Evolutionary conservation across 2,329 filamentous ascomycete species (phyloP).

Genomic region (Colletotrichum salicis): DNA sequence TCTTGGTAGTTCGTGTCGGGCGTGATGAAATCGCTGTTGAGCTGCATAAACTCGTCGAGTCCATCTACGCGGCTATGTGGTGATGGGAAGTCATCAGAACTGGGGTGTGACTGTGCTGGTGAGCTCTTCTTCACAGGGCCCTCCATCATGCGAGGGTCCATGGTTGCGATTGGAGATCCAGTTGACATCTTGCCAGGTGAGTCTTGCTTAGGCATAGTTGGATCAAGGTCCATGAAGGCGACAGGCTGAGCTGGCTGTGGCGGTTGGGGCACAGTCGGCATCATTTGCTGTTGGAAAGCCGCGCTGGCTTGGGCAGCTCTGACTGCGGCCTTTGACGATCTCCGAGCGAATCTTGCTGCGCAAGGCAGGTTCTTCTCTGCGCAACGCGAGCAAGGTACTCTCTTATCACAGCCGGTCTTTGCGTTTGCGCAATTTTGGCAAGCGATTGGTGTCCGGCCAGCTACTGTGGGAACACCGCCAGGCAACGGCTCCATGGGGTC

Average conservation of each 20-base stretch:
- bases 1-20: slow-evolving; percentile 55
- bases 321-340: slow-evolving; percentile 59
- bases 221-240: slow-evolving; percentile 51
- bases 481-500: slow-evolving; percentile 57
- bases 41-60: slow-evolving; percentile 56
- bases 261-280: slow-evolving; percentile 33
- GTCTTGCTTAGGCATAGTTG: slow-evolving; percentile 40
- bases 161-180: slow-evolving; percentile 43
- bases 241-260: slow-evolving; percentile 43
- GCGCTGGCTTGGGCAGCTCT: slow-evolving; percentile 54
- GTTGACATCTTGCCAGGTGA: slow-evolving; percentile 41
- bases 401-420: slow-evolving; percentile 53
- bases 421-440: slow-evolving; percentile 52
- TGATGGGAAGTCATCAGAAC: slow-evolving; percentile 48
- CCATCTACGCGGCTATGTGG: slow-evolving; percentile 49
- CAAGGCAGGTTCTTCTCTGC: slow-evolving; percentile 48
- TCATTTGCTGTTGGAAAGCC: slow-evolving; percentile 44
- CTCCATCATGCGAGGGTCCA: slow-evolving; percentile 47
- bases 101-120: slow-evolving; percentile 46
- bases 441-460: slow-evolving; percentile 50
- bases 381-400: slow-evolving; percentile 50
- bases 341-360: slow-evolving; percentile 60
- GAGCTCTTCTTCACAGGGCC: slow-evolving; percentile 45
- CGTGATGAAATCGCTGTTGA: slow-evolving; percentile 48
- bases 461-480: slow-evolving; percentile 54